A percentile compares a stretch with the other conserved stretches of the same genome.
These are phyloP conservation scores for Penicillium occitanis DNA, from an alignment of 2,329 filamentous ascomycete species.

Conservation along the genomic window DNA sequence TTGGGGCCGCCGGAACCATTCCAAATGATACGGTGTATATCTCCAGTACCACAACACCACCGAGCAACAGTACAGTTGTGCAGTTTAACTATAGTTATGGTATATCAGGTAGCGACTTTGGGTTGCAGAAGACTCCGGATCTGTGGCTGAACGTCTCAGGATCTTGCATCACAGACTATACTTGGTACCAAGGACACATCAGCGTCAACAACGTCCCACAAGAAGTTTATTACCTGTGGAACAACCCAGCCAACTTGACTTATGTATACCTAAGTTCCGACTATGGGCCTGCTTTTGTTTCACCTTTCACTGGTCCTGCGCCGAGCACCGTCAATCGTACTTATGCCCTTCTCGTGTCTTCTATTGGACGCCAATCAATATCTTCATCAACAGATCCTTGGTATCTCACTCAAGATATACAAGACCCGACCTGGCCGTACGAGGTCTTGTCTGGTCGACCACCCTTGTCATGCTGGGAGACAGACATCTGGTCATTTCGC, in stretches of 20 bases:
- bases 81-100: constrained; percentile 9
- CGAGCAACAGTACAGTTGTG: background rate
- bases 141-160: constrained; percentile 12
- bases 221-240: background rate
- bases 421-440: background rate
- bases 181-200: background rate
- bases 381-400: constrained; percentile 4
- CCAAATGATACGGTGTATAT: constrained; percentile 4
- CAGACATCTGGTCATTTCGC: constrained; percentile 3
- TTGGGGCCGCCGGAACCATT: background rate
- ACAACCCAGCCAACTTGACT: background rate
- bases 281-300: background rate
- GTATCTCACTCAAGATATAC: background rate
- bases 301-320: background rate
- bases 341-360: background rate
- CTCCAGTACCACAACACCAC: background rate
- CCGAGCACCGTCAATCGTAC: background rate
- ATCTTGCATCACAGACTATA: constrained; percentile 13
- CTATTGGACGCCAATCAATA: background rate
- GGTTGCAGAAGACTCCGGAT: constrained; percentile 11
- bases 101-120: constrained; percentile 12
- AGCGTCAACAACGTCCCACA: too few relatives aligned
- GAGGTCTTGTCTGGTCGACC: background rate
- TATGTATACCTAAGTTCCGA: background rate
- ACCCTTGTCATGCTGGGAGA: constrained; percentile 10